Evolutionary conservation across 257 asterid genomes (phyloP), one percentile per base, ranked within the genome.

Genomic region (Capsicum baccatum): DNA sequence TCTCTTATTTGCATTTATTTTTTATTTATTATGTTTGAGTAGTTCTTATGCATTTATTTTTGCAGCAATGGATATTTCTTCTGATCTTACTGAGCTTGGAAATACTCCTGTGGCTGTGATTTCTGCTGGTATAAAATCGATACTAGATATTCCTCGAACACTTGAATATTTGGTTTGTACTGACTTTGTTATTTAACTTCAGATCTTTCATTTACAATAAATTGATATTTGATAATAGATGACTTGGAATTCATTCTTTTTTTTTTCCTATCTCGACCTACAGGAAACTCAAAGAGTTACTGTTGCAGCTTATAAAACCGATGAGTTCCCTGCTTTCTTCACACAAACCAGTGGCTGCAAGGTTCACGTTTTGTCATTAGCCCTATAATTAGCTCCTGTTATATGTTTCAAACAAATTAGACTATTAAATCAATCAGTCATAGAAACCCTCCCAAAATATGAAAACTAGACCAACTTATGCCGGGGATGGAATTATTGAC

Each of bases 261-360:
- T 79, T 39, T 47, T 83, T 79, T 70, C 59, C 68, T 80, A 76
- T 83, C 42, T 69, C 83, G 64, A 79, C 15, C 86, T 89, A 58
- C 91, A 96, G 99, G 99, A 97, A 92, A 97, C 99, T 70, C 97
- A 94, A 83, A 98, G 98, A 88, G 98, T 94, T 83, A 92, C 98
- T 90, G 97, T 91, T 86, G 95, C 95, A 55, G 97, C 97, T 59
- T 97, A 97, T 86, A 90, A 87, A 89, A 92, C 99, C 12, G 83
- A 88, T 19, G 98, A 95, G 84, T 93, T 97, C 87, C 99, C 99
- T 80, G 96, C 99, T 69, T 97, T 95, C 85, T 96, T 96, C 94
- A 92, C 97, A 10, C 94, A 89, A 89, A 88, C 89, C 83, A 94
- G 98, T 89, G 99, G 99, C 88, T 88, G 81, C 91, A 90, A 92